Percentiles rank a stretch among this genome's conserved stretches.
Evolutionary conservation across 106 monocot genomes (phyloP).

Genomic region (Dendrobium huoshanense): DNA sequence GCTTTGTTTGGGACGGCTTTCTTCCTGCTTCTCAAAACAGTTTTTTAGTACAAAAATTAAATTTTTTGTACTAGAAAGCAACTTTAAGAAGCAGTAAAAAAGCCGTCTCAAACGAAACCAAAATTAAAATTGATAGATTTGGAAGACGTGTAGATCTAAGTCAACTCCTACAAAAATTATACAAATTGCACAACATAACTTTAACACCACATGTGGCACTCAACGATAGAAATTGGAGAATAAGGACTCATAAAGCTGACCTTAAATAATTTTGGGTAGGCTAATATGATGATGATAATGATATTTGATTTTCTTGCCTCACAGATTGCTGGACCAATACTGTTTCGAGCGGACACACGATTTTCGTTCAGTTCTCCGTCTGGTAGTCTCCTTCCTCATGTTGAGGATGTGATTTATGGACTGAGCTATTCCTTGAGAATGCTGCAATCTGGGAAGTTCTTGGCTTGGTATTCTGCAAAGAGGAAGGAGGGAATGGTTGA

Average conservation of each 20-base stretch:
- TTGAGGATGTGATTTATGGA: conserved; percentile 59
- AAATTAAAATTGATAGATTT: too few species aligned
- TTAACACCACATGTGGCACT: too few species aligned
- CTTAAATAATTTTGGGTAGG: neutral
- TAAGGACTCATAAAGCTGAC: neutral
- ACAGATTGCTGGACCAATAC: conserved; percentile 74
- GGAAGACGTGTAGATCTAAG: too few species aligned
- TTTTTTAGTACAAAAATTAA: too few species aligned
- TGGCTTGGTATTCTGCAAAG: conserved; percentile 84
- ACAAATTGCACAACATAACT: too few species aligned
- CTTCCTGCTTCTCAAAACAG: too few species aligned
- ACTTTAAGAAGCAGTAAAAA: too few species aligned
- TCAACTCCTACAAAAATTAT: too few species aligned
- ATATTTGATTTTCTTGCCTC: neutral
- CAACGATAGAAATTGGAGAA: neutral
- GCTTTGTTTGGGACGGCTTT: too few species aligned
- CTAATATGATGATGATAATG: neutral
- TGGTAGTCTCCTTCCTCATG: conserved; percentile 32
- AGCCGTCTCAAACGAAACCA: too few species aligned
- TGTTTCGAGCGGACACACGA: conserved; percentile 52
- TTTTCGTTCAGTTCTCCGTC: conserved; percentile 37
- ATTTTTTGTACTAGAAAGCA: too few species aligned
- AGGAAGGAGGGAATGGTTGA: conserved; percentile 89
- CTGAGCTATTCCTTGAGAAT: conserved; percentile 67
- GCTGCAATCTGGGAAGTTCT: conserved; percentile 67